Evolutionary conservation across 768 basidiomycete species (phyloP).

Genomic region (Porpolomopsis calyptriformis): DNA sequence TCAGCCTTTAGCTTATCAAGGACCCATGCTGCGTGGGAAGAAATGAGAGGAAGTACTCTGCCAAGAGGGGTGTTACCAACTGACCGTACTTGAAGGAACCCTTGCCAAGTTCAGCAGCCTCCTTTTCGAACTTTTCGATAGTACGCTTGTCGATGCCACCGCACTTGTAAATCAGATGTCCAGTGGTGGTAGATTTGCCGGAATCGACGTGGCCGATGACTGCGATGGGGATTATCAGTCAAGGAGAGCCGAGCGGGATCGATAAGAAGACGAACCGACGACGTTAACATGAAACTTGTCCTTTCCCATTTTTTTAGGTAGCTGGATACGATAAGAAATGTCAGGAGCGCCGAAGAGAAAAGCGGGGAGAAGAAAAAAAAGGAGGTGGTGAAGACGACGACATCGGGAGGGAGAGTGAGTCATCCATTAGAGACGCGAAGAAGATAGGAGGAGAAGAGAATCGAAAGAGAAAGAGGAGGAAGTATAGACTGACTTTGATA

Average conservation of each 20-base stretch:
- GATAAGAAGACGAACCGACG: constrained; percentile 56
- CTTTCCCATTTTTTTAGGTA: constrained; percentile 81
- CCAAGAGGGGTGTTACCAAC: constrained; percentile 21
- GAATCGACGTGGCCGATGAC: constrained; percentile 99
- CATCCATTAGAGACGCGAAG: constrained; percentile 25
- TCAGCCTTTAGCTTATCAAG: constrained; percentile 99
- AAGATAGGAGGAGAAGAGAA: background rate
- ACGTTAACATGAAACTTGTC: constrained; percentile 96
- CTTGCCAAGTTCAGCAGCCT: constrained; percentile 99
- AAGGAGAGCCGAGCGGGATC: constrained; percentile 10
- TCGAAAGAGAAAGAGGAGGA: constrained; percentile 6
- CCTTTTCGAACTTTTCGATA: constrained; percentile 99
- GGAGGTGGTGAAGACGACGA: background rate
- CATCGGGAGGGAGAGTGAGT: constrained; percentile 11
- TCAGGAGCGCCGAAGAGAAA: constrained; percentile 19
- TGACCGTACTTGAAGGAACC: constrained; percentile 95
- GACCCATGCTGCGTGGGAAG: constrained; percentile 72
- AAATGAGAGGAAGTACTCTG: constrained; percentile 13
- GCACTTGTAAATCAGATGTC: constrained; percentile 99
- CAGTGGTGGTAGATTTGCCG: constrained; percentile 99
- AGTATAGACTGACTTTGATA: constrained; percentile 24
- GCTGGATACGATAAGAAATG: constrained; percentile 24
- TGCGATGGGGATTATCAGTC: constrained; percentile 29
- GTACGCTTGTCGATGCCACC: constrained; percentile 99
- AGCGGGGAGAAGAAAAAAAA: constrained; percentile 13